These are phyloP conservation scores for Pisolithus marmoratus DNA, from an alignment of 768 basidiomycete species.

Conservation along the genomic window DNA sequence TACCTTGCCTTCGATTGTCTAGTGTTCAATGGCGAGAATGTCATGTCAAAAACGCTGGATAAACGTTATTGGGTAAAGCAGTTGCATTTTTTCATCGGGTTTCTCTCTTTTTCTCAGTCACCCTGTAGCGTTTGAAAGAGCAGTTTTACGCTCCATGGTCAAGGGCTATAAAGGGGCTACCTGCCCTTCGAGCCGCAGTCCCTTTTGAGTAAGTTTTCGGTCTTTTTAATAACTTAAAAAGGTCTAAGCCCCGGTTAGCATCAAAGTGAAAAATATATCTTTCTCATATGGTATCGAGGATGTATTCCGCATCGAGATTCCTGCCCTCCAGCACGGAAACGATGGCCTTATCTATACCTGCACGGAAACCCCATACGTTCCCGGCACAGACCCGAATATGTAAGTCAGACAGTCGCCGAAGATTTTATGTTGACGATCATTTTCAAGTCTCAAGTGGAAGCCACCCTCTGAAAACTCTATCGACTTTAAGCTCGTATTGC, in stretches of 20 bases:
- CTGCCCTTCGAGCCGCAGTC: conserved; percentile 52
- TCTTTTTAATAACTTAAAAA: neutral
- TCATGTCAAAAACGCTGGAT: conserved; percentile 78
- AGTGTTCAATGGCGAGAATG: conserved; percentile 77
- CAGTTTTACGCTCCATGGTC: conserved; percentile 83
- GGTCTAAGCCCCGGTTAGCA: conserved; percentile 39
- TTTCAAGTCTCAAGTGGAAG: conserved; percentile 91
- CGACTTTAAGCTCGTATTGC: conserved; percentile 94
- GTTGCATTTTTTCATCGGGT: neutral
- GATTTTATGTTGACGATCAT: conserved; percentile 1
- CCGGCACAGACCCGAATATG: conserved; percentile 89
- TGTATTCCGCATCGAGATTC: conserved; percentile 81
- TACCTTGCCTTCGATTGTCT: conserved; percentile 92
- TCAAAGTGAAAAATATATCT: conserved; percentile 83
- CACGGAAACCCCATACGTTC: conserved; percentile 71
- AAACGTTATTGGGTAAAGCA: conserved; percentile 83
- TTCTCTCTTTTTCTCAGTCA: neutral
- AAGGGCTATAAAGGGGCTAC: conserved; percentile 63
- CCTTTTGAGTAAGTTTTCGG: conserved; percentile 74
- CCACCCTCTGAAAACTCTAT: conserved; percentile 96
- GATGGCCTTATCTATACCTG: conserved; percentile 98
- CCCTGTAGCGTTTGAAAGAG: conserved; percentile 46
- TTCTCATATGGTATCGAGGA: conserved; percentile 84
- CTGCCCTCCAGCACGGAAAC: conserved; percentile 81
- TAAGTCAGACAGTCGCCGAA: conserved; percentile 32